Evolutionary conservation across 768 basidiomycete species (phyloP).

Genomic region (Leccinum boreale): DNA sequence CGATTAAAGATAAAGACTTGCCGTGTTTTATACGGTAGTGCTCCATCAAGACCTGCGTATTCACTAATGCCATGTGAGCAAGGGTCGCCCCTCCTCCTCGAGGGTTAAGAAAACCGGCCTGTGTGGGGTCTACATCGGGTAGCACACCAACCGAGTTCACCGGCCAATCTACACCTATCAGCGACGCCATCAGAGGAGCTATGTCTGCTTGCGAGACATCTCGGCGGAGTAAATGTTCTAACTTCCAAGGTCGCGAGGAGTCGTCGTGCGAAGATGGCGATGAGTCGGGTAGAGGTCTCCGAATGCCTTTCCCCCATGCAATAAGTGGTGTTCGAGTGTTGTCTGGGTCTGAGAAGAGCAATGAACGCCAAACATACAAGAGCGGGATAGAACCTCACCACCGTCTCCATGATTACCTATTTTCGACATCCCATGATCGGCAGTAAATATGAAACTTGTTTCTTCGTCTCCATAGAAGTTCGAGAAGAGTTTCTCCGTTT

Average conservation of each 20-base stretch:
- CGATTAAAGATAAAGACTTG: slow-evolving; percentile 27
- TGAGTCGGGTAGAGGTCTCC: slow-evolving; percentile 60
- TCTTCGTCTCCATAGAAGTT: slow-evolving; percentile 67
- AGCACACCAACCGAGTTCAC: slow-evolving; percentile 81
- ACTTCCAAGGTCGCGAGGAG: slow-evolving; percentile 63
- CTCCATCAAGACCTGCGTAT: slow-evolving; percentile 69
- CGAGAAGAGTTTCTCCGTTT: slow-evolving; percentile 57
- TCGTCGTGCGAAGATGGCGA: slow-evolving; percentile 61
- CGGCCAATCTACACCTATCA: slow-evolving; percentile 73
- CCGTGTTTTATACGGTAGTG: slow-evolving; percentile 78
- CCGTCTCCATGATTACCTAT: slow-evolving; percentile 91
- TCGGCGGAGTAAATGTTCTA: slow-evolving; percentile 55
- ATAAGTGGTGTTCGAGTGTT: slow-evolving; percentile 84
- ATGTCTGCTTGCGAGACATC: slow-evolving; percentile 87
- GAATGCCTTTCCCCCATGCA: slow-evolving; percentile 77
- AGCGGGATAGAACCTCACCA: slow-evolving; percentile 40
- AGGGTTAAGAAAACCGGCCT: slow-evolving; percentile 55
- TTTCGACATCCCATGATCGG: slow-evolving; percentile 88
- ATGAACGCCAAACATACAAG: slow-evolving; percentile 3
- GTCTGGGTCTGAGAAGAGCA: slow-evolving; percentile 64
- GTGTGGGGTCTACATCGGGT: slow-evolving; percentile 65
- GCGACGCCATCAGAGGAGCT: slow-evolving; percentile 70
- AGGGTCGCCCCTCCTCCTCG: slow-evolving; percentile 44
- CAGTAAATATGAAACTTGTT: slow-evolving; percentile 77
- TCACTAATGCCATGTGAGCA: slow-evolving; percentile 57